Evolutionary conservation across 2,329 filamentous ascomycete species (phyloP), one percentile per base, ranked within the genome.

Genomic region (Fusarium sambucinum): DNA sequence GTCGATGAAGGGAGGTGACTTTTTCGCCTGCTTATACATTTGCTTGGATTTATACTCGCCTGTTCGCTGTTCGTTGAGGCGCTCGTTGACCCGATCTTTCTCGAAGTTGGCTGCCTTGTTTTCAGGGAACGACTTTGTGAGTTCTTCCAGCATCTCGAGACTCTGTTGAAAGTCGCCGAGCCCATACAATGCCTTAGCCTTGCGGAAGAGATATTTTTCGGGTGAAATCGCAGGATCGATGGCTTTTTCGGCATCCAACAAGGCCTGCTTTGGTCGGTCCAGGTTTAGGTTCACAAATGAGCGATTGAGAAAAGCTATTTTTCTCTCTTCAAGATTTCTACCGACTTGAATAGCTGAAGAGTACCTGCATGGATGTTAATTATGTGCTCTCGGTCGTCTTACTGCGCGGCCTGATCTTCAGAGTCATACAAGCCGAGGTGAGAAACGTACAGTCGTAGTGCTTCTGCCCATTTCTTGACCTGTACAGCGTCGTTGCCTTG

Each of bases 161-260:
- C 45, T 55, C 12, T 30, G 17, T n/a, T 44, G 25, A 38, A 50
- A 51, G 25, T 55, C 25, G 12, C 71, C 64, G 5, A 86, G 77
- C 6, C 75, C 65, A 51, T 86, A 86, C 0, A 84, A 74, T 0
- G 83, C 83, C 55, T 76, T 79, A 1, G 80, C 78, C 48, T 83
- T 77, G 2, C 84, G 80, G 62, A 81, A 83, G 4, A 83, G 74
- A 0, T 75, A 75, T 65, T 84, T 86, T 47, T 85, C 83, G 1
- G 77, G 19, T 8, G 9, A 3, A 10, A 19, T 75, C 0, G 72
- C 33, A 11, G 45, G 56, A 30, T 69, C 25, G 6, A 54, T 45
- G 1, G 69, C 72, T 11, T 58, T 40, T 5, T 55, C 38, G 2
- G 75, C 75, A 61, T 81, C 79, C 0, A 51, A 17, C 3, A 82